Conservation (phyloP, 441 rosid species). For the Erodium texanum region DNA sequence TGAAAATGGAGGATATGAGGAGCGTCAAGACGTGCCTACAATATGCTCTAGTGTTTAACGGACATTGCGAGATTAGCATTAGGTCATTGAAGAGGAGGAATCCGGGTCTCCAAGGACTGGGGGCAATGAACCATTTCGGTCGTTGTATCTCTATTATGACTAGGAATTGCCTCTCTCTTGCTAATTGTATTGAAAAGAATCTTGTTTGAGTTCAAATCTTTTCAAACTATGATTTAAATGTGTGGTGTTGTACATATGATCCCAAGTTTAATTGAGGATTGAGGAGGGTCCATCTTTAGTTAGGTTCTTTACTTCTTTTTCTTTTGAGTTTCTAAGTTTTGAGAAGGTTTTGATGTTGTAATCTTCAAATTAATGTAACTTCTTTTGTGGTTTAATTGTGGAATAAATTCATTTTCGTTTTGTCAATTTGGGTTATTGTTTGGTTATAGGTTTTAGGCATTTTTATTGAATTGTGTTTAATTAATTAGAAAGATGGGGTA, state of each 20-base stretch:
- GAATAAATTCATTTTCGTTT: too few species aligned
- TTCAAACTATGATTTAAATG: not conserved
- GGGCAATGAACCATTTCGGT: not conserved
- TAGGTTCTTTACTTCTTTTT: not conserved
- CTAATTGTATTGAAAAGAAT: not conserved
- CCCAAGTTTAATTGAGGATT: not conserved
- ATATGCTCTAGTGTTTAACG: not conserved
- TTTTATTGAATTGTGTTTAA: too few species aligned
- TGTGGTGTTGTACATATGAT: not conserved
- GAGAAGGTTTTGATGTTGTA: too few species aligned
- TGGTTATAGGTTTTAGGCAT: too few species aligned
- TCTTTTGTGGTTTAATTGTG: too few species aligned
- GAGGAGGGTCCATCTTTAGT: not conserved
- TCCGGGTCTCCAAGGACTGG: not conserved
- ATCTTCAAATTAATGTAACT: too few species aligned
- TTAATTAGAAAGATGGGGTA: too few species aligned
- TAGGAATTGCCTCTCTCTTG: not conserved
- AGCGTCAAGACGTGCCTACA: not conserved
- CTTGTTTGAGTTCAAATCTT: not conserved
- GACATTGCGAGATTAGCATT: not conserved
- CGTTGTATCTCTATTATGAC: not conserved
- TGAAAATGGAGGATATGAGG: not conserved
- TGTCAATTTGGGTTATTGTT: too few species aligned
- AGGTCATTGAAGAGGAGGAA: not conserved
- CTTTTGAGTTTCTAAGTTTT: too few species aligned